These are phyloP conservation scores for Aspergillus incahuasiensis DNA, from an alignment of 495 filamentous ascomycete species.

Conservation along the genomic window DNA sequence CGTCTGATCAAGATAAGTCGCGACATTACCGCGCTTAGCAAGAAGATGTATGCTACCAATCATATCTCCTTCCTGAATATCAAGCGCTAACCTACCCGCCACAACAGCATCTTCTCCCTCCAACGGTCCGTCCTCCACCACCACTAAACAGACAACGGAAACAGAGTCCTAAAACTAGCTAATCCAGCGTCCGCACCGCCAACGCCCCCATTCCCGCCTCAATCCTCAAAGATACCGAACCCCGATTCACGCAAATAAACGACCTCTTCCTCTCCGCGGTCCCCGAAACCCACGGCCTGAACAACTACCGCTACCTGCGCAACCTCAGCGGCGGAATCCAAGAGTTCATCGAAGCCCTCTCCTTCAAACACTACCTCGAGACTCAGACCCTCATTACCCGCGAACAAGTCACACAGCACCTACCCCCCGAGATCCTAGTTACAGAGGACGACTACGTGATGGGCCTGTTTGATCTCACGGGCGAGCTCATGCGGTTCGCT, in stretches of 20 bases:
- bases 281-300: conserved; percentile 69
- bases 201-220: conserved; percentile 57
- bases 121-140: conserved; percentile 60
- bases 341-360: conserved; percentile 84
- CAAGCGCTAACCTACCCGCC: background rate
- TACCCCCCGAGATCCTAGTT: conserved; percentile 55
- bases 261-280: conserved; percentile 61
- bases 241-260: conserved; percentile 61
- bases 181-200: conserved; percentile 53
- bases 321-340: conserved; percentile 77
- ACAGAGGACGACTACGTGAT: conserved; percentile 84
- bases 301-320: conserved; percentile 74
- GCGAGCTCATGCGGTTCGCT: conserved; percentile 94
- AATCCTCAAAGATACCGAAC: conserved; percentile 60
- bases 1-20: conserved; percentile 81
- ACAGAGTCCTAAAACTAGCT: conserved; percentile 1
- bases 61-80: background rate
- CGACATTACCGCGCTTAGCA: conserved; percentile 89
- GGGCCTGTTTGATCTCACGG: conserved; percentile 86
- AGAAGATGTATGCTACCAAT: conserved; percentile 74
- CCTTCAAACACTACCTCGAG: conserved; percentile 82
- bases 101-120: conserved; percentile 72
- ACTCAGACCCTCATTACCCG: conserved; percentile 68
- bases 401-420: conserved; percentile 44
- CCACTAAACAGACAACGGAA: conserved; percentile 2